Conservation (phyloP, 345 rosid species). For the Balakata baccata region DNA sequence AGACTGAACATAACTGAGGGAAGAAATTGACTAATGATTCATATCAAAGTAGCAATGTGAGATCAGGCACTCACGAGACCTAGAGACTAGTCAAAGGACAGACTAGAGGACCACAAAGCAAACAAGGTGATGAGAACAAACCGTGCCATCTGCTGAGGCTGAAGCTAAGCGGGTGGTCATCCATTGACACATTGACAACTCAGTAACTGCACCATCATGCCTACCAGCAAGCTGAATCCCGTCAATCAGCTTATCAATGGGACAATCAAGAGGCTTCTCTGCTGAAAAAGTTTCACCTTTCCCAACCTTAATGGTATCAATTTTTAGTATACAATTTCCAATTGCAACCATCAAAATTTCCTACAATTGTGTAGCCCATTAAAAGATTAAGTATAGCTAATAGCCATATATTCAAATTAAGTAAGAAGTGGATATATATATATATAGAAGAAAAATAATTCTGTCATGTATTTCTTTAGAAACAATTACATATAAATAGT, state of each 20-base stretch:
- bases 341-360: slow-evolving; percentile 76
- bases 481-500: too few species aligned
- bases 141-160: slow-evolving; percentile 57
- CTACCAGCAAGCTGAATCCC: slow-evolving; percentile 83
- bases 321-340: slow-evolving; percentile 62
- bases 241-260: slow-evolving; percentile 55
- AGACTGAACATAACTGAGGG: neutral
- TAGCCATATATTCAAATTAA: neutral
- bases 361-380: slow-evolving; percentile 34
- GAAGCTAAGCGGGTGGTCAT: slow-evolving; percentile 59
- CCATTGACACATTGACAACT: slow-evolving; percentile 94
- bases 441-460: neutral
- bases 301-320: slow-evolving; percentile 70
- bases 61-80: neutral
- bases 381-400: neutral
- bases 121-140: slow-evolving; percentile 36
- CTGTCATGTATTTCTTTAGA: too few species aligned
- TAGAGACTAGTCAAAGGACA: neutral
- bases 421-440: slow-evolving; percentile 7
- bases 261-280: slow-evolving; percentile 67
- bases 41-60: neutral
- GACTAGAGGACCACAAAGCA: neutral
- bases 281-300: slow-evolving; percentile 53
- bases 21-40: slow-evolving; percentile 5
- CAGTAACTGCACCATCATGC: slow-evolving; percentile 91